phyloP scores from a whole-genome alignment of 1,284 basidiomycete genomes.

The Mycosarcoma mackinlayi region DNA sequence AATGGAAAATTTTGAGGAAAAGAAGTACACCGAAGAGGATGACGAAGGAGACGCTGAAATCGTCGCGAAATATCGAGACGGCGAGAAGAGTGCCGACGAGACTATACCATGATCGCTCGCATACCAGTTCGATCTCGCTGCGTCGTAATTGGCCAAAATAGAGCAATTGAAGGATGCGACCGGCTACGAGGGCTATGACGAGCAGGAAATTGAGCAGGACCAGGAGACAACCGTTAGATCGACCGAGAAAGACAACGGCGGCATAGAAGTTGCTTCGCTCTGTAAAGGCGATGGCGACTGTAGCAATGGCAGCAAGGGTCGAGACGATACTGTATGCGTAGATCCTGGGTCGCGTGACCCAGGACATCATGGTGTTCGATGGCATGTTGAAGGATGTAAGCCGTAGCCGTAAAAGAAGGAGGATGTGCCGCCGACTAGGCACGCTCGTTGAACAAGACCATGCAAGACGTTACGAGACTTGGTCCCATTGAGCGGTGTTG shows the following conservation, averaged over 20 bases:
- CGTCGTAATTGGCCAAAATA: conserved; percentile 92
- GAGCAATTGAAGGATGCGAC: conserved; percentile 81
- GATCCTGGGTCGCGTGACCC: conserved; percentile 47
- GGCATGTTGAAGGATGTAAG: conserved; percentile 19
- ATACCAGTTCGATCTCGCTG: conserved; percentile 92
- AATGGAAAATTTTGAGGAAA: conserved; percentile 97
- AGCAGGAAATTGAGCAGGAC: conserved; percentile 91
- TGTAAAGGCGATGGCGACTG: conserved; percentile 76
- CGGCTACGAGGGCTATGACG: conserved; percentile 79
- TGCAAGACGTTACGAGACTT: conserved; percentile 3
- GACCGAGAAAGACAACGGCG: conserved; percentile 88
- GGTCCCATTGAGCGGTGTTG: neutral
- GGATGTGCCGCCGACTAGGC: conserved; percentile 16
- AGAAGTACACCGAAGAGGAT: conserved; percentile 91
- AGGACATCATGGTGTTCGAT: conserved; percentile 19
- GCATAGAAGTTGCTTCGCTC: conserved; percentile 93
- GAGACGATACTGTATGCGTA: conserved; percentile 56
- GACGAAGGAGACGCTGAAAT: conserved; percentile 83
- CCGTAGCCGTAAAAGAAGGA: neutral
- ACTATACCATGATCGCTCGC: conserved; percentile 96
- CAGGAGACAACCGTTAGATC: conserved; percentile 76
- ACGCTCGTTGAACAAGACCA: conserved; percentile 4
- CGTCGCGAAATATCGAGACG: conserved; percentile 88
- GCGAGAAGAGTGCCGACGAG: conserved; percentile 94
- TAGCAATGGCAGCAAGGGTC: conserved; percentile 34